Evolutionary conservation across 2,329 filamentous ascomycete species (phyloP), one percentile per base, ranked within the genome.

Genomic region (Pseudogymnoascus sp.): DNA sequence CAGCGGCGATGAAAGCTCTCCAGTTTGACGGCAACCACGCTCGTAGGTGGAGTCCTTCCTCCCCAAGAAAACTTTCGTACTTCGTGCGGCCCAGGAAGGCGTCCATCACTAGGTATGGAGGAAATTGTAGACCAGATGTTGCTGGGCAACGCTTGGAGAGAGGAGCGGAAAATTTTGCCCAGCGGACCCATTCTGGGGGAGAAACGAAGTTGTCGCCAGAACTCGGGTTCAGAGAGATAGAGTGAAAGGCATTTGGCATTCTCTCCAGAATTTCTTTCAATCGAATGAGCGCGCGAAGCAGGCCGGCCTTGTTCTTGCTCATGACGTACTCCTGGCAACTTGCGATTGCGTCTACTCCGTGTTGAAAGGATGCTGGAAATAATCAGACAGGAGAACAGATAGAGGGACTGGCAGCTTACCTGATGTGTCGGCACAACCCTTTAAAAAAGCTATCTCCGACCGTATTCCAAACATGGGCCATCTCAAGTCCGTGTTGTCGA

Each of bases 391-490:
- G 13, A 19, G 10, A 11, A 2, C 19, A 11, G 2, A 47, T 8
- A 14, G 14, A 29, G 31, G 33, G 19, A 11, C 29, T 33, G 29
- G 1, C 26, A 14, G 63, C 68, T 59, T 65, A 76, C 75, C 76
- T 47, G 76, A 76, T 3, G 79, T 81, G 16, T 80, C 79, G 0
- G 79, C 78, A 35, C 76, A 79, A 2, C 79, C 79, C 61, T 81
- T 81, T 3, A 82, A 73, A 62, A 83, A 82, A 3, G 80, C 77
- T 8, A 81, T 77, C 68, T 83, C 80, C 0, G 80, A 77, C 19
- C 75, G 74, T 66, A 82, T 80, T 11, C 80, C 79, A 61, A 83
- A 83, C 72, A 82, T 78, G 1, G 80, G 78, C 81, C 81, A 83
- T 40, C 81, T 73, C 14, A 82, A 72, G 47, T 82, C 81, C 14